Evolutionary conservation across 2,329 filamentous ascomycete species (phyloP), one percentile per base, ranked within the genome.

Genomic region (Gaeumannomyces sp.): DNA sequence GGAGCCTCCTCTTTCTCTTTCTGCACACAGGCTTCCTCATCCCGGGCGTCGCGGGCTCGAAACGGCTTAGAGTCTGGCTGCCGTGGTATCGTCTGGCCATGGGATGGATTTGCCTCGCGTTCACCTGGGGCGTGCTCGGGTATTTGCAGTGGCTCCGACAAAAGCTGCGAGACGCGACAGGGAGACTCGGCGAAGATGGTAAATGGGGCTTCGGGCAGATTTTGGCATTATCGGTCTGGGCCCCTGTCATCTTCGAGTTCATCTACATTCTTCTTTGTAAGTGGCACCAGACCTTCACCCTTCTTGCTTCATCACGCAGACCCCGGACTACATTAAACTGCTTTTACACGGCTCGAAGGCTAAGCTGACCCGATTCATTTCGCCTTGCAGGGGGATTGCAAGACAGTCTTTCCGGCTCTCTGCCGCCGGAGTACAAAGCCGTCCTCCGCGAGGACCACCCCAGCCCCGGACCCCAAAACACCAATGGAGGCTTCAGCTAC

Each of bases 131-230:
- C 10, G 56, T 67, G 31, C 61, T 68, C 29, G 6, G 31, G 14
- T 60, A 13, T 6, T 62, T 69, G n/a, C 64, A 64, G 11, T 28
- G 14, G 16, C 59, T 67, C 31, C 63, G 68, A 4, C 14, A 64
- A n/a, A 13, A 50, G 33, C 67, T 69, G n/a, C 22, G 60, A n/a
- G 62, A 61, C 11, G 58, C 62, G 19, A 64, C 67, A 16, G 67
- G 64, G 56, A 62, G 60, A 8, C 29, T 65, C 28, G 67, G 65
- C 64, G 31, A 16, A 2, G 64, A 65, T 29, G 59, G 63, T 59
- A n/a, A 61, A 10, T 67, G 66, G 68, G 60, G 59, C 0, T 66
- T 69, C 61, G 66, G 67, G 27, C 68, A 69, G 64, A 64, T 69
- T 31, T 38, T 69, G 19, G 66, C 68, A 14, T 62, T 69, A 25